These are phyloP conservation scores for Alternaria gansuensis DNA, from an alignment of 2,329 filamentous ascomycete species.

Conservation along the genomic window DNA sequence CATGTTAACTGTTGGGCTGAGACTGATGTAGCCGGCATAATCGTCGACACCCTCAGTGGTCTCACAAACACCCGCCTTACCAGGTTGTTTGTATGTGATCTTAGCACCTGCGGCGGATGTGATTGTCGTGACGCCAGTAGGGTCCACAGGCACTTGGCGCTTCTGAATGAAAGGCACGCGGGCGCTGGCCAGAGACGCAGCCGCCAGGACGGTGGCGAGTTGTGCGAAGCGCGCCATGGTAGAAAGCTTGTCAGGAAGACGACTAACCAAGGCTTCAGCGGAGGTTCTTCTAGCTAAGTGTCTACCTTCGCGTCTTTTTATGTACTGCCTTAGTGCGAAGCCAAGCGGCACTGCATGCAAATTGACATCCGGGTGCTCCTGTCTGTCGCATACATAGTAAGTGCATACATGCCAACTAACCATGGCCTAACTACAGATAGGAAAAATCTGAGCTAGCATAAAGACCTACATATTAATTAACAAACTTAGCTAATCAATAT, in stretches of 20 bases:
- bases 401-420: no score
- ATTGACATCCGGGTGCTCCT: neutral
- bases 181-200: constrained; percentile 29
- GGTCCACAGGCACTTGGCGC: constrained; percentile 44
- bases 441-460: no score
- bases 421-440: no score
- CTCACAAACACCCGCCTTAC: constrained; percentile 56
- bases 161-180: constrained; percentile 40
- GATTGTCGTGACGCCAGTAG: constrained; percentile 45
- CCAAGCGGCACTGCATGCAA: neutral
- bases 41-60: constrained; percentile 49
- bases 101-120: constrained; percentile 47
- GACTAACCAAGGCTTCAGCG: constrained; percentile 12
- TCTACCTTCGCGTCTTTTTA: constrained; percentile 18
- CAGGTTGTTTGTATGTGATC: constrained; percentile 50
- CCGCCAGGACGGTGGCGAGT: constrained; percentile 35
- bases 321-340: constrained; percentile 5
- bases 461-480: no score
- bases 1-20: constrained; percentile 50
- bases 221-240: constrained; percentile 38
- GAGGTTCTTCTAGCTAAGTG: constrained; percentile 11
- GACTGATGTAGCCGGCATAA: constrained; percentile 51
- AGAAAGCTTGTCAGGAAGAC: constrained; percentile 22
- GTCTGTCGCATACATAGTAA: constrained; percentile 3
- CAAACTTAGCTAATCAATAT: no score